A percentile compares a stretch with the other conserved stretches of the same genome.
Evolutionary conservation across 2,329 filamentous ascomycete species (phyloP).

Genomic region (Pseudogymnoascus sp.): DNA sequence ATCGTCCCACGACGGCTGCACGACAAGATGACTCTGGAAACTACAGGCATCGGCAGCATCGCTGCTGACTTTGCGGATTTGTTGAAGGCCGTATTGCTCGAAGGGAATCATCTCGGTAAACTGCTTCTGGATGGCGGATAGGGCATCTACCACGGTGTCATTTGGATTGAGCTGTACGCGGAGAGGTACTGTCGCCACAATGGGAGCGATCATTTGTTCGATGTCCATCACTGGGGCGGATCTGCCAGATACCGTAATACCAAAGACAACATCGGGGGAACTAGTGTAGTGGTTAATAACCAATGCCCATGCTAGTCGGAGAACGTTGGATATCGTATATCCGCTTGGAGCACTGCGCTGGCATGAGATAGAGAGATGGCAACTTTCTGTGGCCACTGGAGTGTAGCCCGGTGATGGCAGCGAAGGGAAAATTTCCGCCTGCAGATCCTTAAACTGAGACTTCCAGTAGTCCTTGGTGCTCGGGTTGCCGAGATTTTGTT

Average conservation of each 20-base stretch:
- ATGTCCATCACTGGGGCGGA: constrained; percentile 30
- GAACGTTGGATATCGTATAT: constrained; percentile 25
- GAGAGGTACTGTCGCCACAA: constrained; percentile 35
- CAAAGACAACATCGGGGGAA: constrained; percentile 33
- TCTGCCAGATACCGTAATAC: constrained; percentile 34
- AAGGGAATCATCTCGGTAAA: constrained; percentile 37
- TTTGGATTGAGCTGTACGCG: constrained; percentile 27
- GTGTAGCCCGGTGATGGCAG: constrained; percentile 12
- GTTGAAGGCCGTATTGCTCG: constrained; percentile 13
- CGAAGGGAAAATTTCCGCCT: constrained; percentile 9
- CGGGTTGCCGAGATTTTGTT: neutral
- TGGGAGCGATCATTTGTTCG: constrained; percentile 34
- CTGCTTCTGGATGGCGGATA: constrained; percentile 37
- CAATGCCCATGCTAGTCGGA: constrained; percentile 34
- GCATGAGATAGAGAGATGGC: neutral
- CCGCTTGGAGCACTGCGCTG: neutral
- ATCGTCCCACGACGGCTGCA: constrained; percentile 12
- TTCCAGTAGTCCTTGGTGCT: constrained; percentile 11
- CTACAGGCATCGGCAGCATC: constrained; percentile 8
- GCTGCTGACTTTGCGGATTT: constrained; percentile 9
- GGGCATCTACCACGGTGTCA: constrained; percentile 30
- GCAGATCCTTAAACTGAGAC: constrained; percentile 4
- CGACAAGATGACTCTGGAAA: constrained; percentile 15
- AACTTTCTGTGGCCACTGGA: constrained; percentile 5
- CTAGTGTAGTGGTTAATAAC: constrained; percentile 30